Percentiles rank a stretch among this genome's conserved stretches.
Conservation (phyloP, 163 green algal genomes). For the Volvox carteri region DNA sequence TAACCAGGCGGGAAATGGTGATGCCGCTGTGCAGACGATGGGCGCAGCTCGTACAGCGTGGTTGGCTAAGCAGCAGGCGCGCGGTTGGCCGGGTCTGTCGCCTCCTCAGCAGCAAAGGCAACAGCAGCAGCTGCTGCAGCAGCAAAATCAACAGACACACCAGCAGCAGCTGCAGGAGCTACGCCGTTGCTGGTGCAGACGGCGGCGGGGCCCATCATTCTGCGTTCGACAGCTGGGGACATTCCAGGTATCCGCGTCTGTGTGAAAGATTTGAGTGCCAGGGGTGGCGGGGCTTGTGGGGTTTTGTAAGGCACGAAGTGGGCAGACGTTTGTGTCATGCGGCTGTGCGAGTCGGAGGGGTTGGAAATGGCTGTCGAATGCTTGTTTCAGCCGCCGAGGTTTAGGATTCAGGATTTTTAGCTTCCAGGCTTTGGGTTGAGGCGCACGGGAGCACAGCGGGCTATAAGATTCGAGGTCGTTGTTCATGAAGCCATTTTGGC, state of each 20-base stretch:
- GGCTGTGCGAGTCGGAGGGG: background rate
- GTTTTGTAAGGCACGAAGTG: background rate
- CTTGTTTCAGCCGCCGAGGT: background rate
- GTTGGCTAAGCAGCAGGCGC: constrained; percentile 38
- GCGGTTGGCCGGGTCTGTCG: background rate
- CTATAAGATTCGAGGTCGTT: too few species aligned
- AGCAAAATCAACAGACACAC: background rate
- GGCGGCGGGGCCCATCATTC: background rate
- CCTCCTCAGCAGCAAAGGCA: background rate
- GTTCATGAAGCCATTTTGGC: too few species aligned
- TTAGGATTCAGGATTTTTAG: too few species aligned
- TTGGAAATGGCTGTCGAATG: background rate
- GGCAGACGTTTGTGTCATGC: too few species aligned
- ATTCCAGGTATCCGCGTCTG: constrained; percentile 18
- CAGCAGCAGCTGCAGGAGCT: background rate
- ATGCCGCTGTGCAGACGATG: background rate
- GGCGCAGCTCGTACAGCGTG: constrained; percentile 9
- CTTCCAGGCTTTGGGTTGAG: too few species aligned
- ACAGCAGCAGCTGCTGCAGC: background rate
- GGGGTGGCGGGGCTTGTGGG: too few species aligned
- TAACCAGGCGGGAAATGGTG: background rate
- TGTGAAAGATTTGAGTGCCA: background rate
- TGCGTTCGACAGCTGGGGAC: constrained; percentile 47
- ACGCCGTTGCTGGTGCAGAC: background rate
- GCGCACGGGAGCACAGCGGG: too few species aligned